Base-by-base conservation (phyloP, 306 rosid genomes). In the Oxytropis ochrocephala region DNA sequence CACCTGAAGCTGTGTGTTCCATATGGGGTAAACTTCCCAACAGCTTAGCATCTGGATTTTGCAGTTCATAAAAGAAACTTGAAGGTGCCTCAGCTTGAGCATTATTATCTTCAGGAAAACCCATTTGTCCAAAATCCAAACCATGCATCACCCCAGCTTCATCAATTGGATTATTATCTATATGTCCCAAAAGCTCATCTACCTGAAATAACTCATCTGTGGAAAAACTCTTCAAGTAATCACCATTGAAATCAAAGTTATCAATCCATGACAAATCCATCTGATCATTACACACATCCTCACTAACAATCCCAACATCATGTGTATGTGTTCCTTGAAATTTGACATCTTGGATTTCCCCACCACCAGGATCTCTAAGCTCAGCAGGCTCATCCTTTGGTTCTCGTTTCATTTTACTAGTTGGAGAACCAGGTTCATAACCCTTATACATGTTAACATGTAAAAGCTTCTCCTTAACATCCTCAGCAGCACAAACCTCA, bases 1-100 rank as follows among this genome's bases (percentile, higher is more conserved):
- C 47, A 54, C 35, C 68, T 0, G 87, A 74, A 14, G 82, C 41
- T 12, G 76, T 32, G 46, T 82, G 82, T 12, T 90, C 96, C 88
- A 84, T 82, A 52, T 84, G 87, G 32, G 78, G 74, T 56, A 84
- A 68, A 64, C 89, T 85, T 38, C 96, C 97, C 10, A 88, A 77
- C 55, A 86, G 61, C 78, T 82, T 90, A n/a, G 87, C 85, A 32
- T 88, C 97, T 14, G 90, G 90, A 49, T 84, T 82, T 63, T 85
- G 81, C 66, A 83, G 5, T 51, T 88, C 80, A 59, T 84, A 79
- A 0, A 80, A 66, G 36, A 75, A 69, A 48, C 78, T 84, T 8
- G 89, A 78, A 11, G 81, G 78, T 3, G 71, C 21, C 18, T 75
- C 90, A 18, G 32, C 32, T 17, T 61, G 74, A 46, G 49, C 56